Conservation (phyloP, 1,284 basidiomycete species). For the Papiliotrema fonsecae region DNA sequence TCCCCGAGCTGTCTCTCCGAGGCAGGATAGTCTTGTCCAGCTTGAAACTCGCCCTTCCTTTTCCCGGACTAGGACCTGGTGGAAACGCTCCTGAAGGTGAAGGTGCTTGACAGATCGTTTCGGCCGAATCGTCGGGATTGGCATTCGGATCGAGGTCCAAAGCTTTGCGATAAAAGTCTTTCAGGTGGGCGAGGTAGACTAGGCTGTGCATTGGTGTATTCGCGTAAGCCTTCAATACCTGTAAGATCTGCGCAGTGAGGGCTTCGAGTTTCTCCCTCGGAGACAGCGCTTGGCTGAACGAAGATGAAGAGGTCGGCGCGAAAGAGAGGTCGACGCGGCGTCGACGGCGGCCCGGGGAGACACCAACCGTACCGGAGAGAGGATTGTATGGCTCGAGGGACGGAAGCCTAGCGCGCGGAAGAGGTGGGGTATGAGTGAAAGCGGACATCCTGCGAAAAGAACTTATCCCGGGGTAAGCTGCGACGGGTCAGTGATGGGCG, state of each 20-base stretch:
- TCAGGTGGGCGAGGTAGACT: conserved; percentile 9
- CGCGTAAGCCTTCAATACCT: conserved; percentile 8
- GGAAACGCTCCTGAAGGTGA: not conserved
- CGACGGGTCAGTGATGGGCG: conserved; percentile 1
- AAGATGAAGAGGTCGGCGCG: conserved; percentile 2
- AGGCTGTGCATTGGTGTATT: conserved; percentile 4
- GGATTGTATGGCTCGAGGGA: conserved; percentile 4
- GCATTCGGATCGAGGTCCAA: conserved; percentile 2
- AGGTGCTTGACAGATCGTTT: not conserved
- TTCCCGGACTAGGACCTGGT: not conserved
- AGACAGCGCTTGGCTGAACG: not conserved
- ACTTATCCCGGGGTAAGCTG: not conserved
- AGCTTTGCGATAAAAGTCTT: conserved; percentile 6
- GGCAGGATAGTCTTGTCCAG: too few species aligned
- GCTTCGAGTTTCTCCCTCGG: conserved; percentile 7
- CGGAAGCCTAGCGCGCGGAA: not conserved
- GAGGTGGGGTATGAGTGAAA: not conserved
- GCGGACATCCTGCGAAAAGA: not conserved
- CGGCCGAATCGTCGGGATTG: not conserved
- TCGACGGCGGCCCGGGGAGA: not conserved
- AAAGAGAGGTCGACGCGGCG: not conserved
- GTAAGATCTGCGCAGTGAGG: conserved; percentile 10
- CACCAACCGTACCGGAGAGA: not conserved
- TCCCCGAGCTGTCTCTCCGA: not conserved
- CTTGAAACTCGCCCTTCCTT: too few species aligned